phyloP scores from a whole-genome alignment of 306 rosid genomes.

The Cucurbita moschata region DNA sequence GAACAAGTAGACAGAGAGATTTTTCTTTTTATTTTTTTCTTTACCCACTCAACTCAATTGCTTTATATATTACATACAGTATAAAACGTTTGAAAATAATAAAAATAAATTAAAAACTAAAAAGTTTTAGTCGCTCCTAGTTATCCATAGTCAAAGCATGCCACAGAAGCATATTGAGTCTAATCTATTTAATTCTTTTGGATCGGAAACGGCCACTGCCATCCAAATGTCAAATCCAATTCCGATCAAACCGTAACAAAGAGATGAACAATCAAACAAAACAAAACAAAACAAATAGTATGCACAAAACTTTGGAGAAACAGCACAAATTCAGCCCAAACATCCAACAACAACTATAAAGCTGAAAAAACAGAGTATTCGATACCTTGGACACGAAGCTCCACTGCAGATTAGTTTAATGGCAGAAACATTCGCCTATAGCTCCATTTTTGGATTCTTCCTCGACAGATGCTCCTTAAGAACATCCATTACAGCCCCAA shows the following conservation, averaged over 20 bases:
- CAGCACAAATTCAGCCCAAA: not conserved
- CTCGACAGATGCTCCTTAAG: not conserved
- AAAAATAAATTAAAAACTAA: too few relatives aligned
- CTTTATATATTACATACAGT: too few relatives aligned
- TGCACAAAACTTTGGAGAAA: not conserved
- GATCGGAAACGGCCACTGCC: too few relatives aligned
- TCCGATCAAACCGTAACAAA: not conserved
- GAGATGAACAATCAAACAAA: not conserved
- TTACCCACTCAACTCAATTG: too few relatives aligned
- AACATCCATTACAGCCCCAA: slow-evolving; percentile 2
- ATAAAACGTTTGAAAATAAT: too few relatives aligned
- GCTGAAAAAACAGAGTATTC: not conserved
- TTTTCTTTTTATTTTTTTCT: too few relatives aligned
- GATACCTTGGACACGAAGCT: not conserved
- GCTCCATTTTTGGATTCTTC: not conserved
- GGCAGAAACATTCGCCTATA: not conserved
- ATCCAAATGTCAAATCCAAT: too few relatives aligned
- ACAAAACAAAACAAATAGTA: not conserved
- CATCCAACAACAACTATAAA: not conserved
- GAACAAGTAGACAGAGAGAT: too few relatives aligned
- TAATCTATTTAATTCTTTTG: too few relatives aligned
- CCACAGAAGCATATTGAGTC: too few relatives aligned
- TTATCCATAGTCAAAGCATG: too few relatives aligned
- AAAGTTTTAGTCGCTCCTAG: too few relatives aligned
- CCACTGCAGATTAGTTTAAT: not conserved